Conservation (phyloP, 257 asterid species). For the Nicotiana noctiflora region DNA sequence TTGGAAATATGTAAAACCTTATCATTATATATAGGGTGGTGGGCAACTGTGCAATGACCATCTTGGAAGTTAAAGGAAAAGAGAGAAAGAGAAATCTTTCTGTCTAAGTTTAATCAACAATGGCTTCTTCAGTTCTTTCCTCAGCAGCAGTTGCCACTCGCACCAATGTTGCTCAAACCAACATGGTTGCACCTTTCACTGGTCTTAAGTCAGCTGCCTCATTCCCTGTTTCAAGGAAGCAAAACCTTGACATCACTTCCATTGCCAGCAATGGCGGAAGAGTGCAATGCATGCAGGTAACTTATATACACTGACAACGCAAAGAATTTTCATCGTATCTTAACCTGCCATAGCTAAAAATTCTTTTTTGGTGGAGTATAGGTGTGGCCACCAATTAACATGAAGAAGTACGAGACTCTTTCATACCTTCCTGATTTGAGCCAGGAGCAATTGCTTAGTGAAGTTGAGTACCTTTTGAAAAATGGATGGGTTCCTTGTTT, state of each 20-base stretch:
- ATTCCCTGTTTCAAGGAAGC: slow-evolving; percentile 21
- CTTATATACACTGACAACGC: neutral
- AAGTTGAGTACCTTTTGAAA: slow-evolving; percentile 44
- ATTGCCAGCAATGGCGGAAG: slow-evolving; percentile 40
- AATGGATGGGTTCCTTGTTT: slow-evolving; percentile 39
- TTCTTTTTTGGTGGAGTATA: neutral
- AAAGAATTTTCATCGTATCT: no score
- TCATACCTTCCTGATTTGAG: slow-evolving; percentile 34
- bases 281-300: slow-evolving; percentile 48
- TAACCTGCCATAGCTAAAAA: no score
- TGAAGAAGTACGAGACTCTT: slow-evolving; percentile 16
- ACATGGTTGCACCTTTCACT: slow-evolving; percentile 38
- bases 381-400: slow-evolving; percentile 43
- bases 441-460: slow-evolving; percentile 18
- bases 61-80: neutral
- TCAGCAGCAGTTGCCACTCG: slow-evolving; percentile 26
- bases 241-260: slow-evolving; percentile 30
- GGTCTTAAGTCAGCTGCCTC: slow-evolving; percentile 33
- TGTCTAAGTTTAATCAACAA: neutral
- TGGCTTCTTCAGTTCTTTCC: slow-evolving; percentile 46
- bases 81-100: neutral
- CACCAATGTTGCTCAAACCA: slow-evolving; percentile 28
- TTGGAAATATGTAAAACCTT: neutral
- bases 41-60: neutral
- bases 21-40: slow-evolving; percentile 12